These are phyloP conservation scores for Guadua angustifolia DNA, from an alignment of 176 grass and related monocot genomes.

Conservation along the genomic window DNA sequence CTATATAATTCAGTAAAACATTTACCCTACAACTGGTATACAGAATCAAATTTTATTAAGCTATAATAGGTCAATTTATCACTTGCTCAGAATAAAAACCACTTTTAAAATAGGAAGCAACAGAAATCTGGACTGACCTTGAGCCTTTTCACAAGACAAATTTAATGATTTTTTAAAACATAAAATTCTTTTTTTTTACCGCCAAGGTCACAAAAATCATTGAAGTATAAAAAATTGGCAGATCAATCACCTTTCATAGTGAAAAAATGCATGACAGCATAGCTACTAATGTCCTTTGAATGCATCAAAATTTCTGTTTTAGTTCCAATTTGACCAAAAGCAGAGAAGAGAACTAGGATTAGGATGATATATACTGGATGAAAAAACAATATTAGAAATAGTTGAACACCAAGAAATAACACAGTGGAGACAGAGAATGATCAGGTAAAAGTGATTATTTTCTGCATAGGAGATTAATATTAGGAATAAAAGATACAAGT, in stretches of 20 bases:
- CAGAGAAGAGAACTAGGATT: slow-evolving; percentile 19
- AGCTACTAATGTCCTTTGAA: no score
- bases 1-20: slow-evolving; percentile 3
- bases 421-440: slow-evolving; percentile 6
- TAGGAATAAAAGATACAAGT: slow-evolving; percentile 23
- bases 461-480: slow-evolving; percentile 3
- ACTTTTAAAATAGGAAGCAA: slow-evolving; percentile 19
- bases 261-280: no score
- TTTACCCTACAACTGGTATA: neutral
- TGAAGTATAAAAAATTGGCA: no score
- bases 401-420: slow-evolving; percentile 24
- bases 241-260: no score
- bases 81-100: slow-evolving; percentile 32
- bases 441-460: slow-evolving; percentile 23
- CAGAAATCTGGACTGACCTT: neutral
- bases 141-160: slow-evolving; percentile 21
- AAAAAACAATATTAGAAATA: slow-evolving; percentile 28
- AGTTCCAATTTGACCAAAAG: slow-evolving; percentile 30
- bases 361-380: slow-evolving; percentile 14
- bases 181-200: neutral
- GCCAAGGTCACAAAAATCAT: no score
- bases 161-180: slow-evolving; percentile 9
- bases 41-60: neutral
- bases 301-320: neutral
- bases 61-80: slow-evolving; percentile 3